Percentiles rank a stretch among this genome's conserved stretches.
These are phyloP conservation scores for Aspergillus floridensis DNA, from an alignment of 2,329 filamentous ascomycete species.

Conservation along the genomic window DNA sequence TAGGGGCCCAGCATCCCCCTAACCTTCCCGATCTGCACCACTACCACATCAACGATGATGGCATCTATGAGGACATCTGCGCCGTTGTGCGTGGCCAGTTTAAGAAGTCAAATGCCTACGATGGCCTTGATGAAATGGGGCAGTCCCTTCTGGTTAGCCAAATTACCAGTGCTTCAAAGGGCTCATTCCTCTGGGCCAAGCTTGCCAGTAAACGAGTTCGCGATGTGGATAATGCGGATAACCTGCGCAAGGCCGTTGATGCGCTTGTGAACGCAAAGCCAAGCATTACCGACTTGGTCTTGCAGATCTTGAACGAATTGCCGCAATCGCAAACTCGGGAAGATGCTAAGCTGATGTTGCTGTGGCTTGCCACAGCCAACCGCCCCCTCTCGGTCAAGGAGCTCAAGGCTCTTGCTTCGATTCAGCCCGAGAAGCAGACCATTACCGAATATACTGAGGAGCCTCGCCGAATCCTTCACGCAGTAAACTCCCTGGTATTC, in stretches of 20 bases:
- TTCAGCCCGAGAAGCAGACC: constrained; percentile 32
- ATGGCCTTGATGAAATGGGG: constrained; percentile 29
- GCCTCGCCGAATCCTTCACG: constrained; percentile 25
- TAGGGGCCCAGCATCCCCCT: constrained; percentile 26
- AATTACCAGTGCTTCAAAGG: constrained; percentile 33
- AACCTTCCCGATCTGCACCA: constrained; percentile 11
- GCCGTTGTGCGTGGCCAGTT: constrained; percentile 33
- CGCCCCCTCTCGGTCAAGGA: constrained; percentile 37
- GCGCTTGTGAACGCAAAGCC: constrained; percentile 24
- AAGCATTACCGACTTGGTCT: constrained; percentile 34
- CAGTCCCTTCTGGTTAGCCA: constrained; percentile 34
- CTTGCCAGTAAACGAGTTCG: constrained; percentile 32
- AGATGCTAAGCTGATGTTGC: constrained; percentile 33
- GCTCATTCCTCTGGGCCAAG: constrained; percentile 43
- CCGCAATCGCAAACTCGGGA: constrained; percentile 19
- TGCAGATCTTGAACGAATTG: constrained; percentile 22
- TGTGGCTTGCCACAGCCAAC: constrained; percentile 39
- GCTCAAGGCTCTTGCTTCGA: constrained; percentile 28
- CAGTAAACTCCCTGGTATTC: constrained; percentile 34
- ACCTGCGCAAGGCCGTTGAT: constrained; percentile 30
- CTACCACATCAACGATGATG: constrained; percentile 30
- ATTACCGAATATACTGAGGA: constrained; percentile 29
- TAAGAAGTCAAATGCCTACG: not conserved
- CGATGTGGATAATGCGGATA: constrained; percentile 26
- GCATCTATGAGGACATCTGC: constrained; percentile 39